These are phyloP conservation scores for Dioszegia aurantiaca DNA, from an alignment of 768 basidiomycete genomes.

Conservation along the genomic window DNA sequence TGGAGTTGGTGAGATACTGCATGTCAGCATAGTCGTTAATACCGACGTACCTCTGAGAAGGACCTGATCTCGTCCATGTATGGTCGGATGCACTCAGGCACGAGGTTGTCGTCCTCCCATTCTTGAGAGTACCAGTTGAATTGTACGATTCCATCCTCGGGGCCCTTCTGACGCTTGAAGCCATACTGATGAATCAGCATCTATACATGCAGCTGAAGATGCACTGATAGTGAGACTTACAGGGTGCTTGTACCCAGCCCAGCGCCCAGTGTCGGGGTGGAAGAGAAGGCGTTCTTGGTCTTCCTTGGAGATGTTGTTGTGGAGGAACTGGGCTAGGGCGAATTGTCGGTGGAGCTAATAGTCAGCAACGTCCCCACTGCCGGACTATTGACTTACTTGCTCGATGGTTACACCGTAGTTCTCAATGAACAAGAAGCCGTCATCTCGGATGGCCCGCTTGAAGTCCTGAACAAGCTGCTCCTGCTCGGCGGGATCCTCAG, in stretches of 20 bases:
- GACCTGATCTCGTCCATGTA: slow-evolving; percentile 34
- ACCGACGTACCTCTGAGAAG: slow-evolving; percentile 17
- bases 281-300: slow-evolving; percentile 33
- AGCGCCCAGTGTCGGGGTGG: slow-evolving; percentile 29
- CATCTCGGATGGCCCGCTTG: slow-evolving; percentile 27
- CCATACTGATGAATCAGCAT: no score
- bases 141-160: slow-evolving; percentile 25
- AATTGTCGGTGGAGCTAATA: slow-evolving; percentile 35
- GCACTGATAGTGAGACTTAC: no score
- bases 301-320: slow-evolving; percentile 26
- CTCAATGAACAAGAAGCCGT: slow-evolving; percentile 34
- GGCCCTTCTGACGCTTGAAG: slow-evolving; percentile 24
- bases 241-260: slow-evolving; percentile 32
- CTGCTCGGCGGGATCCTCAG: slow-evolving; percentile 16
- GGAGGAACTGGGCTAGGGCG: slow-evolving; percentile 29
- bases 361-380: background rate
- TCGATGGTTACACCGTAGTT: slow-evolving; percentile 32
- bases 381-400: slow-evolving; percentile 10
- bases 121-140: slow-evolving; percentile 34
- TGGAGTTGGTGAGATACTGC: slow-evolving; percentile 26
- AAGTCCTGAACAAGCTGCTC: slow-evolving; percentile 23
- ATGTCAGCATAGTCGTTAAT: background rate
- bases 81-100: slow-evolving; percentile 24
- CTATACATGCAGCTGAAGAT: no score
- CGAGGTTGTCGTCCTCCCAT: slow-evolving; percentile 13